phyloP scores from a whole-genome alignment of 2,329 filamentous ascomycete genomes.

The Grosmannia serpens region DNA sequence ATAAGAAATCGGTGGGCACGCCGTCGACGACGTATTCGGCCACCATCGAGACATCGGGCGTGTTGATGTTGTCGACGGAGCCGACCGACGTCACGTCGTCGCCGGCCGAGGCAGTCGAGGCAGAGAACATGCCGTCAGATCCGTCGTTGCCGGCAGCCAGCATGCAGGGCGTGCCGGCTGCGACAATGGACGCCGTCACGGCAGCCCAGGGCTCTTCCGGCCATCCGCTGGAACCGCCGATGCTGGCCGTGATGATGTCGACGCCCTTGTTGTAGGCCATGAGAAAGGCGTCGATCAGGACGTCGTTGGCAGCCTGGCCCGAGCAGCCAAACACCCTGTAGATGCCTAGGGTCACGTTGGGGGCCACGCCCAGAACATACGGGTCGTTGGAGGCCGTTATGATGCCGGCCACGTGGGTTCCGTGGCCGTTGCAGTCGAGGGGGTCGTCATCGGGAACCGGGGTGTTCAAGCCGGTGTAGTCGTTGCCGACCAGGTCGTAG shows the following conservation, averaged over 20 bases:
- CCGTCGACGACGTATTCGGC: constrained; percentile 17
- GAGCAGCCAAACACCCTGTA: constrained; percentile 17
- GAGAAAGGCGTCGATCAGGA: constrained; percentile 24
- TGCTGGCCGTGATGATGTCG: constrained; percentile 27
- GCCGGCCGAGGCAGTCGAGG: constrained; percentile 35
- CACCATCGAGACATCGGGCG: constrained; percentile 17
- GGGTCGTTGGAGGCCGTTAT: constrained; percentile 47
- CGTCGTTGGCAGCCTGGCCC: constrained; percentile 16
- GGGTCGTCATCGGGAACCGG: constrained; percentile 32
- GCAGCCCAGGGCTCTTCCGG: constrained; percentile 24
- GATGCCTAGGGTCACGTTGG: constrained; percentile 13
- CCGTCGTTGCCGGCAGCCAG: constrained; percentile 37
- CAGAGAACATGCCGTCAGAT: constrained; percentile 37
- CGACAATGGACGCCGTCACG: constrained; percentile 27
- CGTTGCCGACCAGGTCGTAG: constrained; percentile 9
- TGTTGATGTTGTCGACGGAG: constrained; percentile 35
- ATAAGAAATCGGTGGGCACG: constrained; percentile 16
- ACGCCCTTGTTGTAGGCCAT: constrained; percentile 22
- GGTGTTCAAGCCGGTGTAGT: constrained; percentile 26
- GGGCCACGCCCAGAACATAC: constrained; percentile 17
- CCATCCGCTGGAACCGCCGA: constrained; percentile 23
- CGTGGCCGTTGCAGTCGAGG: constrained; percentile 46
- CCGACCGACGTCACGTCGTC: constrained; percentile 35
- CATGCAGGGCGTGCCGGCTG: constrained; percentile 32
- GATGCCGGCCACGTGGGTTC: constrained; percentile 51